Percentiles rank a stretch among this genome's conserved stretches.
Conservation (phyloP, 192 early-diverging fungal species). For the Entomortierella chlamydospora region DNA sequence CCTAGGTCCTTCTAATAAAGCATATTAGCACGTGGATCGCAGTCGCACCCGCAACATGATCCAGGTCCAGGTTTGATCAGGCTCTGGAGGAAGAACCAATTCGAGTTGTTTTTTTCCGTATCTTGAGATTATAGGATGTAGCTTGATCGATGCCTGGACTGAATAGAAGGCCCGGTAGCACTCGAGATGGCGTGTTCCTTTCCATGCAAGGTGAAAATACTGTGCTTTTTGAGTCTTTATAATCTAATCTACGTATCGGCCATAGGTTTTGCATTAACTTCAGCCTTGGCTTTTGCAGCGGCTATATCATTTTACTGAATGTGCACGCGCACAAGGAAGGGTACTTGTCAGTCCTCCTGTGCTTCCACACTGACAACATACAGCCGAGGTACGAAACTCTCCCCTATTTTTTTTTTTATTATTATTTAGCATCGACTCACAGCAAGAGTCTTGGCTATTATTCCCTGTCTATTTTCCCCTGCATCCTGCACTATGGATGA, state of each 20-base stretch:
- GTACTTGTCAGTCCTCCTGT: no score
- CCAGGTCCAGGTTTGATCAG: constrained; percentile 41
- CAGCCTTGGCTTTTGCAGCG: constrained; percentile 32
- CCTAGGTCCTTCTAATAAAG: constrained; percentile 36
- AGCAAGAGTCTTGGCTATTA: no score
- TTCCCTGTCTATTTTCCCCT: no score
- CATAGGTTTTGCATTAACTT: not conserved
- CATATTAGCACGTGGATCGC: constrained; percentile 41
- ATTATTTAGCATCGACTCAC: no score
- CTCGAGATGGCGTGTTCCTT: not conserved
- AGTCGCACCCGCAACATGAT: constrained; percentile 47
- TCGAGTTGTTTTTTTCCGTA: constrained; percentile 16
- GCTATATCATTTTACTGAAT: no score
- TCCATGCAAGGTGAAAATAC: not conserved
- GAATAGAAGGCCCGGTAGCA: not conserved
- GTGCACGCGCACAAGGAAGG: no score
- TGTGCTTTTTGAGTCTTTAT: no score
- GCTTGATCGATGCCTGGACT: not conserved
- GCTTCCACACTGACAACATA: no score
- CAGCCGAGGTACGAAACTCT: no score
- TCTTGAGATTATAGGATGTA: constrained; percentile 26
- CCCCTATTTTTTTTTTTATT: no score
- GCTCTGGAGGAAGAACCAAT: constrained; percentile 20
- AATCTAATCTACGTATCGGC: no score
- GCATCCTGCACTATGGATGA: no score